Conservation (phyloP, 2,329 filamentous ascomycete species). For the Sarocladiaceae sp. region DNA sequence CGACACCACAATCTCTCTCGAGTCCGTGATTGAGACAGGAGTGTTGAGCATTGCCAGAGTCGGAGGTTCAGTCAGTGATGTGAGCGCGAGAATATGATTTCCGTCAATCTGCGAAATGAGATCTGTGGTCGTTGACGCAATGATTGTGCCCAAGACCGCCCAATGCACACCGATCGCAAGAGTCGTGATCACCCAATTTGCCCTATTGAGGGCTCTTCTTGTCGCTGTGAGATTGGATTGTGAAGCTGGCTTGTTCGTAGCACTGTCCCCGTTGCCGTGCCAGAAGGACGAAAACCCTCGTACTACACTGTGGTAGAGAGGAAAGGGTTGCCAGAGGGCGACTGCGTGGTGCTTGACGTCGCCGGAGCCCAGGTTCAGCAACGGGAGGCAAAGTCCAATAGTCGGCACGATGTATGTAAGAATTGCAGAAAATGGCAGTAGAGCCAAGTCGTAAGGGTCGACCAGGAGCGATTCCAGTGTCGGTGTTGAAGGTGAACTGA, state of each 20-base stretch:
- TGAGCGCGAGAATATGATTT: constrained; percentile 5
- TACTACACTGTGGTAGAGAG: constrained; percentile 8
- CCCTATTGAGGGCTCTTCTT: constrained; percentile 2
- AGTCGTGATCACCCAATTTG: constrained; percentile 4
- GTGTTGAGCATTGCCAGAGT: constrained; percentile 3
- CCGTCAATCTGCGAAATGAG: not conserved
- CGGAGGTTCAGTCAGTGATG: constrained; percentile 9
- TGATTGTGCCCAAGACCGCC: constrained; percentile 1
- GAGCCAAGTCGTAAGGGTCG: not conserved
- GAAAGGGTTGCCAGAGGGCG: constrained; percentile 13
- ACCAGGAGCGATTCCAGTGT: constrained; percentile 1
- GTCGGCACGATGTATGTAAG: constrained; percentile 10
- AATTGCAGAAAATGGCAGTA: constrained; percentile 8
- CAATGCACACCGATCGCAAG: constrained; percentile 3
- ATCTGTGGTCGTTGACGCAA: not conserved
- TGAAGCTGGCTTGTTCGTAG: not conserved
- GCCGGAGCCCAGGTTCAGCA: not conserved
- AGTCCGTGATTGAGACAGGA: constrained; percentile 1
- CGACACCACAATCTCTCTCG: constrained; percentile 10
- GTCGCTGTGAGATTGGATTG: not conserved
- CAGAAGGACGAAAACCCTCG: constrained; percentile 2
- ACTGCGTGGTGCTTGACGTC: constrained; percentile 3
- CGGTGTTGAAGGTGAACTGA: not conserved
- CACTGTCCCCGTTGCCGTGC: not conserved
- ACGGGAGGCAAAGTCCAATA: not conserved